Conservation (phyloP, 192 early-diverging fungal species). For the Coemansia sp. region DNA sequence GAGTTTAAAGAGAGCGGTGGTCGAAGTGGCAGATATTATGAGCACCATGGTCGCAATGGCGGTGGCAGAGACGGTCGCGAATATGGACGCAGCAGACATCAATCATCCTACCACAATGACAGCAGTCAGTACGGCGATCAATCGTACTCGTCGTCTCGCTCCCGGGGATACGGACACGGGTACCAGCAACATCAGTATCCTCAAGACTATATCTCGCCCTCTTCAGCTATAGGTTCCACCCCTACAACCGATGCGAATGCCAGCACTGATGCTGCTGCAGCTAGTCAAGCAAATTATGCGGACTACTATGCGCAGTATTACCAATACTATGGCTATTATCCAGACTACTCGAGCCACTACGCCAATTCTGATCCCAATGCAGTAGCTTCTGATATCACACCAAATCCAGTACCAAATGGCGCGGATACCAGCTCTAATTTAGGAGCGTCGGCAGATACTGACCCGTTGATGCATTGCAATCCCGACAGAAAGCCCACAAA, state of each 20-base stretch:
- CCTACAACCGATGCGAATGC: slow-evolving; percentile 7
- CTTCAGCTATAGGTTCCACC: not conserved
- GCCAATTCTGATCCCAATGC: slow-evolving; percentile 8
- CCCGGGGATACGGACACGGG: not conserved
- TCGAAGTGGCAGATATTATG: slow-evolving; percentile 18
- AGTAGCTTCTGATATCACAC: not conserved
- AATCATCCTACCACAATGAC: not conserved
- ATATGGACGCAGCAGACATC: not conserved
- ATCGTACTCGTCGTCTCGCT: too few relatives aligned
- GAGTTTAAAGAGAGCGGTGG: slow-evolving; percentile 40
- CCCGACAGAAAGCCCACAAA: not conserved
- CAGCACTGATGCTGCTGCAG: not conserved
- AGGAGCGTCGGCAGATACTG: not conserved
- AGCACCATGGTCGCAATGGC: slow-evolving; percentile 11
- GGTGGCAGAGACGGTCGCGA: slow-evolving; percentile 16
- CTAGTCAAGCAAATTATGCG: slow-evolving; percentile 17
- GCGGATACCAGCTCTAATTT: not conserved
- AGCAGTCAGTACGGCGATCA: too few relatives aligned
- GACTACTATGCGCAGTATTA: slow-evolving; percentile 47
- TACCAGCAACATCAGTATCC: not conserved
- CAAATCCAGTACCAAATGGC: not conserved
- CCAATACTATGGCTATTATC: slow-evolving; percentile 48
- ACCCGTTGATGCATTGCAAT: not conserved
- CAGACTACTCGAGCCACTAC: slow-evolving; percentile 39
- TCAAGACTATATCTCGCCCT: not conserved